A percentile compares a stretch with the other conserved stretches of the same genome.
These are phyloP conservation scores for Dictyophora rubrovolvata DNA, from an alignment of 768 basidiomycete species.

Conservation along the genomic window DNA sequence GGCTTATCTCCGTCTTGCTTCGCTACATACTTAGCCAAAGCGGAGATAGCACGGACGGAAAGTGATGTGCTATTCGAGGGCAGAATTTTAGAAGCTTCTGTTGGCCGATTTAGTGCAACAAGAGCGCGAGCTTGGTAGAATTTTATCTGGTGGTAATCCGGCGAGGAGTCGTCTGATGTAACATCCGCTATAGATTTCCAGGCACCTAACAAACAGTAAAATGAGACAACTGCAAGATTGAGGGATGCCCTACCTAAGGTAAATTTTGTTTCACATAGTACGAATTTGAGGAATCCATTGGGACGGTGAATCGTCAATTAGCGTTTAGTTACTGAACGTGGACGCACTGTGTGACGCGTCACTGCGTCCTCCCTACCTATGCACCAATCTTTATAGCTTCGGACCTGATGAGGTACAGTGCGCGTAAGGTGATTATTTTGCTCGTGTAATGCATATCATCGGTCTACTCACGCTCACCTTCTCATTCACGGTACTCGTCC, in stretches of 20 bases:
- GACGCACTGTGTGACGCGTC: too few species aligned
- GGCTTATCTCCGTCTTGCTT: constrained; percentile 33
- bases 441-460: too few species aligned
- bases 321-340: too few species aligned
- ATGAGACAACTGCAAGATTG: not conserved
- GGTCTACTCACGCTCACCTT: too few species aligned
- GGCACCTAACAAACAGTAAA: constrained; percentile 35
- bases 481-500: too few species aligned
- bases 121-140: constrained; percentile 72
- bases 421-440: too few species aligned
- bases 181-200: constrained; percentile 50
- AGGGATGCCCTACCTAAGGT: constrained; percentile 40
- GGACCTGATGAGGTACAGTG: too few species aligned
- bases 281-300: constrained; percentile 50
- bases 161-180: constrained; percentile 48
- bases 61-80: constrained; percentile 54
- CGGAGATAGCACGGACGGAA: constrained; percentile 56
- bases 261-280: constrained; percentile 68
- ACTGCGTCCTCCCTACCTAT: too few species aligned
- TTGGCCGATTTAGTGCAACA: constrained; percentile 56
- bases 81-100: constrained; percentile 46
- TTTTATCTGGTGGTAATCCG: constrained; percentile 54
- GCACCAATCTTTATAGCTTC: too few species aligned
- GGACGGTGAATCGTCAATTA: too few species aligned
- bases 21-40: constrained; percentile 60